Base-by-base conservation (phyloP, 208 protist genomes). In the Plasmodiophora brassicae region DNA sequence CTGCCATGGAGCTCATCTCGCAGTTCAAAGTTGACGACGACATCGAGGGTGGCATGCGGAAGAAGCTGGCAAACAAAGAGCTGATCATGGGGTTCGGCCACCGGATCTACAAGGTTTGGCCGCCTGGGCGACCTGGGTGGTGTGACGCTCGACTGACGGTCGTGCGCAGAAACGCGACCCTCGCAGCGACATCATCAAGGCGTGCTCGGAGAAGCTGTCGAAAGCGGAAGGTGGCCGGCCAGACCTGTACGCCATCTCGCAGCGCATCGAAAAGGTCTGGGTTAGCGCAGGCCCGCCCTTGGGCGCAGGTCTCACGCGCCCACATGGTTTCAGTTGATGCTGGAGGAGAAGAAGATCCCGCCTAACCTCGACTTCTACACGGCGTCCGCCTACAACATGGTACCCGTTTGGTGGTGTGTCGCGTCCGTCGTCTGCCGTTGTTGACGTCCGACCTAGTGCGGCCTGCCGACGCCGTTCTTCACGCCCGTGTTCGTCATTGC, bases 1-100 rank as follows among this genome's bases (percentile, higher is more conserved):
- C 45, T n/a, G 84, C 28, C 5, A 71, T 86, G 5, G 45, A 86
- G 46, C n/a, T 86, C 28, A 86, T 86, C 5, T 65, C 45, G 5
- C 14, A n/a, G 25, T 71, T 86, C 50, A 86, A 8, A 14, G 14
- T n/a, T 36, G 46, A 53, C 20, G 5, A 86, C 45, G 50, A 53
- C 28, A 65, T 65, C 45, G 46, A 86, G n/a, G 44, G 1, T 38
- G 5, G 10, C 10, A 86, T 86, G 50, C 50, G 45, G 20, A 44
- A 86, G 28, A 86, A 71, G 28, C 84, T 86, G 5, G 5, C 45
- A 54, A 28, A 44, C 5, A 86, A 86, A 86, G 84, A 86, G 43
- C 45, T 71, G 14, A 86, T 86, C 20, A 86, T 86, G 84, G 84
- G 84, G 43, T 86, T 86, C n/a, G 84, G 84, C 50, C 45, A 86